Evolutionary conservation across 352 stramenopile genomes (phyloP), one percentile per base, ranked within the genome.

Genomic region (Pythium periplocum): DNA sequence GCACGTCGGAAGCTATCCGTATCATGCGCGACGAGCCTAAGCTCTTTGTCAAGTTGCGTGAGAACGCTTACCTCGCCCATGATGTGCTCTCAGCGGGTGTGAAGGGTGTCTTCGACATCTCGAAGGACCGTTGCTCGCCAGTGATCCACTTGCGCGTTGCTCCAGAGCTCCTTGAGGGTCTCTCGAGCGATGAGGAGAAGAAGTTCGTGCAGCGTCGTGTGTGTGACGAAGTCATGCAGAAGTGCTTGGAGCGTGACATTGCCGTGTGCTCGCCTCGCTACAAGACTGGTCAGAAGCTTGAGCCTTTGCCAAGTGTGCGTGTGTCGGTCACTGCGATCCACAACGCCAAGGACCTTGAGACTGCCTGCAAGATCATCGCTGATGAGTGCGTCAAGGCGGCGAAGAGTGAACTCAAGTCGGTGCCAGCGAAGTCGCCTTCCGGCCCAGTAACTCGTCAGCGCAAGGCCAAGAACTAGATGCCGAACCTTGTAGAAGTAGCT

Each of bases 1-100:
- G 82, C 48, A 90, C 83, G 37, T 90, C 84, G 5, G 86, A 88
- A 57, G 74, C 88, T n/a, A 83, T 97, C 38, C 76, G 71, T 34
- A 82, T 96, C 65, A 86, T 97, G 69, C 83, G 66, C 56, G 59
- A 73, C 36, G 85, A 96, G 58, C 78, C 82, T 31, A 54, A 86
- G 55, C 65, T 92, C n/a, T 85, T 93, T 39, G 64, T 52, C 39
- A 74, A 75, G 59, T 71, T 93, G 10, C 76, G 76, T 11, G 67
- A 78, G 39, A 90, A 90, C 48, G 70, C 83, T 8, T 68, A 72
- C 51, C 54, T 87, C 6, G 73, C 68, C n/a, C 75, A 89, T 62
- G 66, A 83, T 38, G 60, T 64, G 45, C 66, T 93, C 48, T 61
- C 71, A 26, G 39, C 66, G 0, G 61, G 63, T 4, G 48, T 78